These are phyloP conservation scores for Diddensiella caesifluorescens DNA, from an alignment of 805 yeast species.

Conservation along the genomic window DNA sequence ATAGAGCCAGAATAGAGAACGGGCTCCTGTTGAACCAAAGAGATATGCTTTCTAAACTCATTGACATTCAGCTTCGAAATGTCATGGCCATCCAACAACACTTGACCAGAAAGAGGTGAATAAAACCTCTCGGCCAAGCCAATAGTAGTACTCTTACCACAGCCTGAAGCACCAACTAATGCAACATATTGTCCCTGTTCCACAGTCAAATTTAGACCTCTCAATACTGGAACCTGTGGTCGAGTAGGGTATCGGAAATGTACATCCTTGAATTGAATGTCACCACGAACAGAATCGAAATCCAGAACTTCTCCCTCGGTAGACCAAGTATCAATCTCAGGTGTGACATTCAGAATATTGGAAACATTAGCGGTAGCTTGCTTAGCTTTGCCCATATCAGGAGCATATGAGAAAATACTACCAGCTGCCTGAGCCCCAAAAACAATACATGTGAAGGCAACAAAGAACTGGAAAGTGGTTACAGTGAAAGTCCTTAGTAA, in stretches of 20 bases:
- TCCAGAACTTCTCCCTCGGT: constrained; percentile 28
- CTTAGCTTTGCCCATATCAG: constrained; percentile 40
- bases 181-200: constrained; percentile 50
- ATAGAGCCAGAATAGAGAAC: constrained; percentile 51
- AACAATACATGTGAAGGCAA: constrained; percentile 36
- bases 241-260: constrained; percentile 64
- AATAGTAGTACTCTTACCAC: constrained; percentile 58
- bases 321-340: constrained; percentile 32
- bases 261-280: constrained; percentile 54
- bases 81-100: constrained; percentile 47
- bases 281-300: constrained; percentile 39
- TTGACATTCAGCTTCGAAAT: constrained; percentile 45
- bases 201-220: constrained; percentile 45
- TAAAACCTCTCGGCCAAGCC: constrained; percentile 47
- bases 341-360: constrained; percentile 31
- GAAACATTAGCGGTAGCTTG: constrained; percentile 33
- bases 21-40: constrained; percentile 61
- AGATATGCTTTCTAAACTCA: constrained; percentile 46
- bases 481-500: constrained; percentile 30
- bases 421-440: constrained; percentile 42
- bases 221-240: constrained; percentile 45
- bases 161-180: constrained; percentile 62
- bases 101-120: constrained; percentile 44
- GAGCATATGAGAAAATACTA: constrained; percentile 36
- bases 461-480: constrained; percentile 33